A percentile compares a stretch with the other conserved stretches of the same genome.
Evolutionary conservation across 2,329 filamentous ascomycete species (phyloP).

Genomic region (Curvularia spicifera): DNA sequence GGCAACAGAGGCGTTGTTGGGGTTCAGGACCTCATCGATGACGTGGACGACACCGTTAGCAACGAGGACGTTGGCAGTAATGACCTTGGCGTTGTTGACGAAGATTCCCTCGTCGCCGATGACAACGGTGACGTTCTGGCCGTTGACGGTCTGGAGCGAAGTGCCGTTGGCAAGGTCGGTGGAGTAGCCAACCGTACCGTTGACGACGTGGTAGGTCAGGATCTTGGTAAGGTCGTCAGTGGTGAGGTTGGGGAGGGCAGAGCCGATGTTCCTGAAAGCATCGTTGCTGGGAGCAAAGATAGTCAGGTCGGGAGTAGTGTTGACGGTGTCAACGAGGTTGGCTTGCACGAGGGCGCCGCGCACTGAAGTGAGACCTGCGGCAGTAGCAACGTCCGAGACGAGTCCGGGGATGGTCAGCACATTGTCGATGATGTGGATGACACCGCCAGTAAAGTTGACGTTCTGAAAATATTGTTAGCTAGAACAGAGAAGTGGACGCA

Average conservation of each 20-base stretch:
- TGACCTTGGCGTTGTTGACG: conserved; percentile 54
- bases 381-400: conserved; percentile 40
- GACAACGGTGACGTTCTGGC: conserved; percentile 51
- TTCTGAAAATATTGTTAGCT: conserved; percentile 38
- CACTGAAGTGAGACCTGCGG: conserved; percentile 50
- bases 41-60: conserved; percentile 59
- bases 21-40: conserved; percentile 65
- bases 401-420: conserved; percentile 51
- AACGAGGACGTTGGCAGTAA: conserved; percentile 52
- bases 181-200: conserved; percentile 62
- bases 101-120: conserved; percentile 47
- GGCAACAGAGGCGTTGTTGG: conserved; percentile 55
- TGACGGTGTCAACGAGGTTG: conserved; percentile 52
- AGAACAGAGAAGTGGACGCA: not conserved
- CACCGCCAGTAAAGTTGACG: conserved; percentile 54
- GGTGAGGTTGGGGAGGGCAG: conserved; percentile 57
- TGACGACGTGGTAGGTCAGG: conserved; percentile 69
- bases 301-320: conserved; percentile 59
- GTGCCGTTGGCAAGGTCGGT: conserved; percentile 52
- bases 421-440: conserved; percentile 56
- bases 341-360: conserved; percentile 51
- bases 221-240: conserved; percentile 58
- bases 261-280: conserved; percentile 65
- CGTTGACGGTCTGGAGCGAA: conserved; percentile 47
- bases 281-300: conserved; percentile 69